phyloP scores from a whole-genome alignment of 1,139 yeast species.

The Hyphopichia pseudoburtonii region DNA sequence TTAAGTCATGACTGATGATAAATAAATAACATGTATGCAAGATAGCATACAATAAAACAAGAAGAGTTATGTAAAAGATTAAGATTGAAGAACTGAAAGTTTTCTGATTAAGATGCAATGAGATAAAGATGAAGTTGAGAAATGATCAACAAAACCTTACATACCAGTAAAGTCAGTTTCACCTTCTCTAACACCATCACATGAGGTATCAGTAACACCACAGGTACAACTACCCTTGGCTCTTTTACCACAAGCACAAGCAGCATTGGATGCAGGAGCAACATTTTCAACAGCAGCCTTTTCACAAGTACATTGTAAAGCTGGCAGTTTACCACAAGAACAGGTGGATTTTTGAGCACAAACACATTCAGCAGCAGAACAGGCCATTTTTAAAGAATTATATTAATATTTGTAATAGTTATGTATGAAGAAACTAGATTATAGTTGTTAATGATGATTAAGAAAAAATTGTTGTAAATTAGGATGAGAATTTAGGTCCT shows the following conservation, averaged over 20 bases:
- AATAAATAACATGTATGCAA: no score
- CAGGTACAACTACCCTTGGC: constrained; percentile 41
- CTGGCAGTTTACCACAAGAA: constrained; percentile 51
- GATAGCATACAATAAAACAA: no score
- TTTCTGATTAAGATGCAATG: no score
- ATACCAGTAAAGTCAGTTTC: constrained; percentile 42
- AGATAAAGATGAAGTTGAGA: no score
- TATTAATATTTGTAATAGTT: background rate
- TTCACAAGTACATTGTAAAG: constrained; percentile 44
- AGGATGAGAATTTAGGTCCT: no score
- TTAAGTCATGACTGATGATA: no score
- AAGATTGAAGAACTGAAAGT: no score
- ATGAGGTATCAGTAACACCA: constrained; percentile 33
- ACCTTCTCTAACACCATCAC: constrained; percentile 47
- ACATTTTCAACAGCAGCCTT: constrained; percentile 44
- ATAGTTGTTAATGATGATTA: background rate
- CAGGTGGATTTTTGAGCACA: constrained; percentile 52
- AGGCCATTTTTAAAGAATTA: constrained; percentile 28
- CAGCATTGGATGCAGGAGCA: constrained; percentile 30
- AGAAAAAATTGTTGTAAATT: no score
- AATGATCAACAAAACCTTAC: no score
- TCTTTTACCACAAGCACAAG: constrained; percentile 53
- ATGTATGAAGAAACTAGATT: background rate
- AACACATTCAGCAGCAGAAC: constrained; percentile 45
- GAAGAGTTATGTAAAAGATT: no score